These are phyloP conservation scores for Kurtzmaniella fragi DNA, from an alignment of 805 yeast species.

Conservation along the genomic window DNA sequence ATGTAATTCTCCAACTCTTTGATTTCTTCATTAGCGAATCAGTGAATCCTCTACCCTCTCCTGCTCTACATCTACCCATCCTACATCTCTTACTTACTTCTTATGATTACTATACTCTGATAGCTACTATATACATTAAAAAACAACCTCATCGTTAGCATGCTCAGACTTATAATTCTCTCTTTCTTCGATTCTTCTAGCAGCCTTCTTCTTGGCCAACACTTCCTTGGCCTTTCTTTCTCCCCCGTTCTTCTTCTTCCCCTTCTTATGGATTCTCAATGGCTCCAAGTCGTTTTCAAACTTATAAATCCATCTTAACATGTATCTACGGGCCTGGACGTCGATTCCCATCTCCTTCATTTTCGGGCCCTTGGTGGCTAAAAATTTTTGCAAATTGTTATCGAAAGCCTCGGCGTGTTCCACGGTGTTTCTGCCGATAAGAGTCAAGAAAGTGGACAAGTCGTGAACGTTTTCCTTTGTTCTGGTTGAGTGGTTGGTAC, in stretches of 20 bases:
- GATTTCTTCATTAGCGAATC: too few relatives aligned
- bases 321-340: slow-evolving; percentile 63
- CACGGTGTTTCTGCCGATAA: slow-evolving; percentile 69
- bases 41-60: too few relatives aligned
- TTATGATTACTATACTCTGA: too few relatives aligned
- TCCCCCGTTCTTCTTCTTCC: slow-evolving; percentile 80
- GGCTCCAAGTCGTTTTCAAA: slow-evolving; percentile 52
- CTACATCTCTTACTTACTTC: too few relatives aligned
- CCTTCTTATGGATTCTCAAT: slow-evolving; percentile 52
- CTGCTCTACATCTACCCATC: too few relatives aligned
- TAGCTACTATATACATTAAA: too few relatives aligned
- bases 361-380: slow-evolving; percentile 46
- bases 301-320: slow-evolving; percentile 67
- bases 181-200: slow-evolving; percentile 50
- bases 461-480: slow-evolving; percentile 49
- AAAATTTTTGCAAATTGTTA: slow-evolving; percentile 52
- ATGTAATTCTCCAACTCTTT: too few relatives aligned
- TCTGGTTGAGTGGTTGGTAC: slow-evolving; percentile 49
- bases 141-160: slow-evolving; percentile 29
- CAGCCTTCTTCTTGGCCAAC: slow-evolving; percentile 54
- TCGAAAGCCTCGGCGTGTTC: slow-evolving; percentile 70
- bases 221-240: slow-evolving; percentile 66
- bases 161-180: slow-evolving; percentile 33
- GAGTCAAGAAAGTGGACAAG: slow-evolving; percentile 64
- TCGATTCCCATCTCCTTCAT: slow-evolving; percentile 79